Conservation (phyloP, 345 rosid genomes). For the rapeseed (Brassica napus) region Da-Ae NC_063450.1:48202501-48203000, state of each 20-base stretch:
- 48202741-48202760: background rate
- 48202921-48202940: conserved; percentile 92
- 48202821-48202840: background rate
- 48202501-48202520: conserved; percentile 1
- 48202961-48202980: background rate
- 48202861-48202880: conserved; percentile 8
- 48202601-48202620: background rate
- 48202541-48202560: background rate
- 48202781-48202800: background rate
- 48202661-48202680: background rate
- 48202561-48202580: conserved; percentile 9
- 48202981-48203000: background rate
- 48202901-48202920: conserved; percentile 91
- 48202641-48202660: background rate
- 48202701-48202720: background rate
- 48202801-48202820: conserved; percentile 21
- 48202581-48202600: background rate
- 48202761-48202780: background rate
- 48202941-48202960: conserved; percentile 47
- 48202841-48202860: background rate
- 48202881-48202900: conserved; percentile 45
- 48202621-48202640: conserved; percentile 16
- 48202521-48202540: conserved; percentile 2
- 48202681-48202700: background rate
- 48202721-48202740: background rate